phyloP scores from a whole-genome alignment of 805 yeast genomes.

The Wickerhamiella vanderwaltii region DNA sequence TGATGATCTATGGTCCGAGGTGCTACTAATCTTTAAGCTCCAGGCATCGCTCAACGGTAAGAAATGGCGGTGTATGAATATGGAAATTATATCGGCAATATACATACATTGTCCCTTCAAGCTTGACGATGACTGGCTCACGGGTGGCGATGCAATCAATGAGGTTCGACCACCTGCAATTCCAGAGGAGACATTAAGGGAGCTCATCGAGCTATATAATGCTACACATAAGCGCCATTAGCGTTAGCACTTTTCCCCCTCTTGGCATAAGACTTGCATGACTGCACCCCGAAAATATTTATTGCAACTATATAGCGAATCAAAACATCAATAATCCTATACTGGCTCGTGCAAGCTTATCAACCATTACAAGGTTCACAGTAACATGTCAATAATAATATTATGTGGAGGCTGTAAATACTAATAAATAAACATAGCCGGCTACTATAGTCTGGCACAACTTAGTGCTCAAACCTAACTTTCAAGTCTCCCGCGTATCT shows the following conservation, averaged over 20 bases:
- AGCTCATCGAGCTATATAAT: slow-evolving; percentile 58
- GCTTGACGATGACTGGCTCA: slow-evolving; percentile 77
- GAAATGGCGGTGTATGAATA: slow-evolving; percentile 85
- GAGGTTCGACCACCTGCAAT: slow-evolving; percentile 68
- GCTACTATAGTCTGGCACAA: too few relatives aligned
- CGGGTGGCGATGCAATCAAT: slow-evolving; percentile 64
- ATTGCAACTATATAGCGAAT: too few relatives aligned
- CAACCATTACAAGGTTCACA: too few relatives aligned
- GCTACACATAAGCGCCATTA: background rate
- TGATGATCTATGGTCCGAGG: slow-evolving; percentile 49
- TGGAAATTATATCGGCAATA: slow-evolving; percentile 85
- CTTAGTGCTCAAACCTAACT: slow-evolving; percentile 6
- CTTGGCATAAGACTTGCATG: too few relatives aligned
- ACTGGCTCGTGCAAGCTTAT: too few relatives aligned
- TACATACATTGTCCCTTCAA: slow-evolving; percentile 62
- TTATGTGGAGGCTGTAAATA: too few relatives aligned
- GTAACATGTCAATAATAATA: too few relatives aligned
- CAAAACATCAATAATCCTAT: too few relatives aligned
- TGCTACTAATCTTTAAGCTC: slow-evolving; percentile 61
- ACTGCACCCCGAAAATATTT: too few relatives aligned
- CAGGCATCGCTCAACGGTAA: slow-evolving; percentile 84
- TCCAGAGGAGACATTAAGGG: slow-evolving; percentile 74
- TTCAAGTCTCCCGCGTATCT: slow-evolving; percentile 6
- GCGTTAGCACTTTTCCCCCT: too few relatives aligned
- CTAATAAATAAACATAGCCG: too few relatives aligned